Percentiles rank a stretch among this genome's conserved stretches.
These are phyloP conservation scores for Sporothrix euskadiensis DNA, from an alignment of 2,329 filamentous ascomycete species.

Conservation along the genomic window DNA sequence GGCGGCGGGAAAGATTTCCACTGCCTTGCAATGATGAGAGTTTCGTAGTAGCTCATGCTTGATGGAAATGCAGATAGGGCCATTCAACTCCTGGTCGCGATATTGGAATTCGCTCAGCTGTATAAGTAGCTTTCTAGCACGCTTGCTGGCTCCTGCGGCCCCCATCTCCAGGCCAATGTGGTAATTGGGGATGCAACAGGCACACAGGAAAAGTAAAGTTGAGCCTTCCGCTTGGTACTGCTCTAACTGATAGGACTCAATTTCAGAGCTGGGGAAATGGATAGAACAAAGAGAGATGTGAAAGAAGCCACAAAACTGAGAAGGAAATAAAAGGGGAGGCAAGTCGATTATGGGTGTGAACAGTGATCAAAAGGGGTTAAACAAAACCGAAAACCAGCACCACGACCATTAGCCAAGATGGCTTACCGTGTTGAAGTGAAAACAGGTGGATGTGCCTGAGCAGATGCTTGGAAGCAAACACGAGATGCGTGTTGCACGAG, in stretches of 20 bases:
- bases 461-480: background rate
- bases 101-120: conserved; percentile 29
- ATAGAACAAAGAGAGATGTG: background rate
- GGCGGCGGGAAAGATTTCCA: conserved; percentile 8
- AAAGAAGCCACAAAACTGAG: background rate
- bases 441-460: background rate
- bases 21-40: conserved; percentile 26
- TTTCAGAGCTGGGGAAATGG: background rate
- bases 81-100: conserved; percentile 30
- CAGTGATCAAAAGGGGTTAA: background rate
- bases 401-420: conserved; percentile 1
- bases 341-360: background rate
- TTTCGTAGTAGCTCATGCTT: conserved; percentile 29
- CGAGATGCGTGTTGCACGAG: conserved; percentile 12
- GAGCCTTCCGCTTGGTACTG: background rate
- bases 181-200: background rate
- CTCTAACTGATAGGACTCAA: background rate
- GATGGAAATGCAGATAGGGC: conserved; percentile 26
- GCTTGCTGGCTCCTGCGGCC: conserved; percentile 22
- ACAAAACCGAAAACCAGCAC: background rate
- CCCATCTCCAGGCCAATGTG: conserved; percentile 9
- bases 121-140: conserved; percentile 27
- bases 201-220: background rate
- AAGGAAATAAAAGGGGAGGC: background rate
- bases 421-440: conserved; percentile 18